Evolutionary conservation across 208 protist genomes (phyloP).

Genomic region (Trypanosoma boissoni): DNA sequence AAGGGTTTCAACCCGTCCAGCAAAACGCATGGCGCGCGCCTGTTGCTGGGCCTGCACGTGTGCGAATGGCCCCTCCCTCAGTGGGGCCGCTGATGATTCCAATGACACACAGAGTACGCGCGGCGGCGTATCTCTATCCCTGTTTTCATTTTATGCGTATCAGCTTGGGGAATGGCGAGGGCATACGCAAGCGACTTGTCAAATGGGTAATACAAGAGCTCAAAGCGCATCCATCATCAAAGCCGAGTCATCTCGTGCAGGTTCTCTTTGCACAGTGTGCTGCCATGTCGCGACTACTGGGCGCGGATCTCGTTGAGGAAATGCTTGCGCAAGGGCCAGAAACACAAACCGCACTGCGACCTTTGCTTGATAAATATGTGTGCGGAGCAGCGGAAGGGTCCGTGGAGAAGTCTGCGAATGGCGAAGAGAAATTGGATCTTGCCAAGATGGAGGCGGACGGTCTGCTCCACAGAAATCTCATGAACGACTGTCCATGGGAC

Average conservation of each 20-base stretch:
- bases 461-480: slow-evolving; percentile 47
- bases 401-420: background rate
- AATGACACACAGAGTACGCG: slow-evolving; percentile 57
- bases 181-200: slow-evolving; percentile 55
- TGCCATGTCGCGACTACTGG: slow-evolving; percentile 58
- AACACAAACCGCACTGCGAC: slow-evolving; percentile 31
- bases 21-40: slow-evolving; percentile 16
- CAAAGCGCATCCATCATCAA: slow-evolving; percentile 6
- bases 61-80: slow-evolving; percentile 61
- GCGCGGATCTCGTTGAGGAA: slow-evolving; percentile 35
- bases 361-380: slow-evolving; percentile 42
- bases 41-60: slow-evolving; percentile 35
- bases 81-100: slow-evolving; percentile 39
- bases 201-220: slow-evolving; percentile 69
- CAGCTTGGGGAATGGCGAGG: slow-evolving; percentile 42
- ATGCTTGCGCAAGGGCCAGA: slow-evolving; percentile 5
- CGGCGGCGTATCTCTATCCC: slow-evolving; percentile 55
- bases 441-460: slow-evolving; percentile 61
- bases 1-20: slow-evolving; percentile 58
- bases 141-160: slow-evolving; percentile 54
- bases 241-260: slow-evolving; percentile 34
- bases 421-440: slow-evolving; percentile 33
- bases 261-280: slow-evolving; percentile 74
- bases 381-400: background rate
- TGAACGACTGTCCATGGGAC: slow-evolving; percentile 65